Evolutionary conservation across 495 filamentous ascomycete genomes (phyloP).

Genomic region (Penicillium robsamsonii): DNA sequence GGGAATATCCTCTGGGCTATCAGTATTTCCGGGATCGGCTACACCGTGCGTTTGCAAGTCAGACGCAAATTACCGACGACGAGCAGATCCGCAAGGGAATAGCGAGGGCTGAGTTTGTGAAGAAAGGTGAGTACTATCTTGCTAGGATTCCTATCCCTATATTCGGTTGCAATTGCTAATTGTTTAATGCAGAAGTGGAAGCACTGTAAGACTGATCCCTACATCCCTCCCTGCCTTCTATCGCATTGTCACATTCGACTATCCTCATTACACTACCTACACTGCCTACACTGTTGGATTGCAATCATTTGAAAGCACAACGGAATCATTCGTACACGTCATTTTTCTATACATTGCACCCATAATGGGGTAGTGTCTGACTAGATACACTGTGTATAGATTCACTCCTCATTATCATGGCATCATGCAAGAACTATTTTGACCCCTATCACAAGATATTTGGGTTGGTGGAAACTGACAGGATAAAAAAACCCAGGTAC

Average conservation of each 20-base stretch:
- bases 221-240: not conserved
- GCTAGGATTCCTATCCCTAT: not conserved
- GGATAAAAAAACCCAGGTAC: conserved; percentile 58
- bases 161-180: conserved; percentile 2
- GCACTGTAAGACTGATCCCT: conserved; percentile 65
- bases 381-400: conserved; percentile 15
- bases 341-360: conserved; percentile 20
- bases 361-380: conserved; percentile 9
- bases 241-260: not conserved
- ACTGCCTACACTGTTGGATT: not conserved
- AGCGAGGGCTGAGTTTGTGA: conserved; percentile 78
- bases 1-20: conserved; percentile 85
- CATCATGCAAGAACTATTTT: conserved; percentile 29
- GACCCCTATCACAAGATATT: conserved; percentile 8
- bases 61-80: conserved; percentile 67
- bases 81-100: conserved; percentile 73
- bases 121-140: conserved; percentile 63
- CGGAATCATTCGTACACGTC: conserved; percentile 14
- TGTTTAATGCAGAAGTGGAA: conserved; percentile 66
- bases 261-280: not conserved
- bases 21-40: conserved; percentile 77
- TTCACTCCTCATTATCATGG: conserved; percentile 26
- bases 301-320: conserved; percentile 2
- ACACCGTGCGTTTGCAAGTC: conserved; percentile 78
- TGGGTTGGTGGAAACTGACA: conserved; percentile 15